These are phyloP conservation scores for Neoboletus brunneissimus DNA, from an alignment of 768 basidiomycete species.

Conservation along the genomic window DNA sequence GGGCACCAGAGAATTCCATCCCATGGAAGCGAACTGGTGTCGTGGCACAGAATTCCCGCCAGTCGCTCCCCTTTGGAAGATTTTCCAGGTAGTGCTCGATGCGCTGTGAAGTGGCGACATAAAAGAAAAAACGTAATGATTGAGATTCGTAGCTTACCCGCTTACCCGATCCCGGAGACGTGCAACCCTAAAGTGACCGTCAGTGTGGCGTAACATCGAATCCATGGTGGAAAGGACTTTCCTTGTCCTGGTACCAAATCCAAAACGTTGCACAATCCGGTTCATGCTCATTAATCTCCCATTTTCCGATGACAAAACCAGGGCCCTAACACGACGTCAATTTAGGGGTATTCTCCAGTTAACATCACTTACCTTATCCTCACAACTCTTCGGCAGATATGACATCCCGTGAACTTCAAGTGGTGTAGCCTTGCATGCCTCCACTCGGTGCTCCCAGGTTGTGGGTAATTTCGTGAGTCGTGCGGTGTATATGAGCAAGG, in stretches of 20 bases:
- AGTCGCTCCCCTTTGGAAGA: too few relatives aligned
- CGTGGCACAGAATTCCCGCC: too few relatives aligned
- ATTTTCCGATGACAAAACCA: constrained; percentile 19
- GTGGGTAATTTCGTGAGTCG: constrained; percentile 27
- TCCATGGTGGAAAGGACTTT: too few relatives aligned
- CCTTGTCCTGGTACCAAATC: constrained; percentile 28
- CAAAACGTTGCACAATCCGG: constrained; percentile 30
- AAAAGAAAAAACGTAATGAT: too few relatives aligned
- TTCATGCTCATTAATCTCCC: constrained; percentile 27
- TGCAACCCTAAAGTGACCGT: constrained; percentile 18
- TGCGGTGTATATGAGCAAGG: constrained; percentile 24
- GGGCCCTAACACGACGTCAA: constrained; percentile 13
- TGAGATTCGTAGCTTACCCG: too few relatives aligned
- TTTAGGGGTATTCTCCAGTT: background rate
- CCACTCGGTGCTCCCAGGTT: constrained; percentile 20
- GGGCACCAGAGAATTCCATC: too few relatives aligned
- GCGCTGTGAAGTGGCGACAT: constrained; percentile 13
- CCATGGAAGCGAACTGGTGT: too few relatives aligned
- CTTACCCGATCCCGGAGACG: constrained; percentile 18
- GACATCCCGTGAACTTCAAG: too few relatives aligned
- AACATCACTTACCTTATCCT: too few relatives aligned
- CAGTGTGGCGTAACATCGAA: background rate
- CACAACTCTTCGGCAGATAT: too few relatives aligned
- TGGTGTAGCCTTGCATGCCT: constrained; percentile 26
- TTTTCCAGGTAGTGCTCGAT: constrained; percentile 24